Evolutionary conservation across 768 basidiomycete species (phyloP).

Genomic region (Hericium coralloides): DNA sequence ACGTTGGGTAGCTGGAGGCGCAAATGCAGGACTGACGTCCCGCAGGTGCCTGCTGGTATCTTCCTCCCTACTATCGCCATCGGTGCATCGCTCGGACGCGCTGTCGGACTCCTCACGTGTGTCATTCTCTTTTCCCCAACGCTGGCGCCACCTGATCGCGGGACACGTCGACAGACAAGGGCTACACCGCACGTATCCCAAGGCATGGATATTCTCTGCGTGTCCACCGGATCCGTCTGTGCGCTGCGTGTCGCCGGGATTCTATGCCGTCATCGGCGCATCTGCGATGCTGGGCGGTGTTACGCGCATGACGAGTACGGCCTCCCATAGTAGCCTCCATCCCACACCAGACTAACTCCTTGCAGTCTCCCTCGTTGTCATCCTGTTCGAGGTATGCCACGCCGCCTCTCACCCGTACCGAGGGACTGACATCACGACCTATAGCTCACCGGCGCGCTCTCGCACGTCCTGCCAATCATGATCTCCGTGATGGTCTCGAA

Average conservation of each 20-base stretch:
- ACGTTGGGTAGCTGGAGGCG: neutral
- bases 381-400: conserved; percentile 54
- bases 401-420: neutral
- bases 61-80: conserved; percentile 72
- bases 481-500: conserved; percentile 70
- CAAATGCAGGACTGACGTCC: too few species aligned
- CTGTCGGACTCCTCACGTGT: conserved; percentile 59
- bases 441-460: conserved; percentile 69
- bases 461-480: conserved; percentile 79
- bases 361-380: conserved; percentile 66
- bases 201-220: conserved; percentile 59
- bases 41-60: conserved; percentile 67
- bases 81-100: conserved; percentile 65
- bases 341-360: neutral
- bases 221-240: conserved; percentile 66
- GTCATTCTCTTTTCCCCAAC: conserved; percentile 13
- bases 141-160: neutral
- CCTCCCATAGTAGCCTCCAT: neutral
- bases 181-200: conserved; percentile 54
- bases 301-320: conserved; percentile 64
- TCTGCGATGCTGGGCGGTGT: conserved; percentile 71
- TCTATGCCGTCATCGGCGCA: conserved; percentile 71
- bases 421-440: neutral
- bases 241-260: conserved; percentile 64
- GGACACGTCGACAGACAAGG: conserved; percentile 61